phyloP scores from a whole-genome alignment of 129 eudicot genomes.

The Kitagawia praeruptora region DNA sequence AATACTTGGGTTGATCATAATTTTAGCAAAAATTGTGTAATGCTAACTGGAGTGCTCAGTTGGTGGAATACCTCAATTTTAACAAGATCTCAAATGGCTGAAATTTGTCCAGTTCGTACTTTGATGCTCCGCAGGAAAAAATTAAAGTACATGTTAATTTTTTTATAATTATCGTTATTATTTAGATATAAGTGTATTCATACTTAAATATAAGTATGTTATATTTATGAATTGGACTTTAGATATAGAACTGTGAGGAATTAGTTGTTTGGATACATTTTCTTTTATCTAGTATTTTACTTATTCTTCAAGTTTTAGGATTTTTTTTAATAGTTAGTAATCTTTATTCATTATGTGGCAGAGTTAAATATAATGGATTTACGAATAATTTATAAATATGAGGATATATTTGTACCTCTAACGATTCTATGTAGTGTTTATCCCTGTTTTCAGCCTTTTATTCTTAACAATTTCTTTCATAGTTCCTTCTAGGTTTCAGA shows the following conservation, averaged over 20 bases:
- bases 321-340: not conserved
- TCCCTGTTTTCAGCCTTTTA: not conserved
- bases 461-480: not conserved
- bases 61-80: not conserved
- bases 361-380: not conserved
- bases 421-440: too few species aligned
- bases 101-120: not conserved
- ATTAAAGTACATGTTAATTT: too few species aligned
- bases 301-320: not conserved
- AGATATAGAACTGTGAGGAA: not conserved
- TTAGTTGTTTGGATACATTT: not conserved
- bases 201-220: not conserved
- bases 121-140: not conserved
- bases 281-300: not conserved
- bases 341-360: not conserved
- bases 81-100: not conserved
- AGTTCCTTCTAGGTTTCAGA: not conserved
- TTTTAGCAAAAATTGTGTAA: not conserved
- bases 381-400: not conserved
- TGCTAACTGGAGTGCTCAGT: not conserved
- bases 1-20: not conserved
- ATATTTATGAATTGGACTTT: too few species aligned
- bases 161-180: too few species aligned
- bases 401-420: not conserved
- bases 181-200: too few species aligned